phyloP scores from a whole-genome alignment of 495 filamentous ascomycete species.

The Penicillium simplicissimum region DNA sequence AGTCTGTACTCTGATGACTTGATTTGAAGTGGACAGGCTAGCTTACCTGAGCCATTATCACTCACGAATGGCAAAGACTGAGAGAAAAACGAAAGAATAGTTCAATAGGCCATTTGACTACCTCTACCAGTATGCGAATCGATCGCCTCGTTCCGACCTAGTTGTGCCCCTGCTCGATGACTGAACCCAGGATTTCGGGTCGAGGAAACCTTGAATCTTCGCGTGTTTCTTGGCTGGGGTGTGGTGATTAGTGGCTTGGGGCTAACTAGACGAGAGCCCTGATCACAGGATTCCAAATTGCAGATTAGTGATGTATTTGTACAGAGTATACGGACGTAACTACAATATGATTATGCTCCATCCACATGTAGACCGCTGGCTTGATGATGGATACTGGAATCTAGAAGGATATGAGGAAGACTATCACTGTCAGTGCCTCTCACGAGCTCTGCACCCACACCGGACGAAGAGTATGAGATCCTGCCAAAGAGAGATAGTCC shows the following conservation, averaged over 20 bases:
- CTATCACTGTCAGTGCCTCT: no score
- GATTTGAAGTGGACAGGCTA: no score
- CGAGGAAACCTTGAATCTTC: constrained; percentile 1
- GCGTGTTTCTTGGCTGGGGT: constrained; percentile 9
- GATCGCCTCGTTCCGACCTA: constrained; percentile 12
- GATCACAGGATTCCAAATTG: background rate
- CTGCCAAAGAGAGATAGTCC: no score
- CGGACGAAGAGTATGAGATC: no score
- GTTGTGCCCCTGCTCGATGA: constrained; percentile 1
- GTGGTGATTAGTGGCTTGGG: constrained; percentile 16
- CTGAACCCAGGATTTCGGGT: constrained; percentile 7
- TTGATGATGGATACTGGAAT: background rate
- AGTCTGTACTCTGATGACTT: no score
- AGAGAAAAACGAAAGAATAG: background rate
- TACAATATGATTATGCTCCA: background rate
- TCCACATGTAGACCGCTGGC: background rate
- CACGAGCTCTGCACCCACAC: no score
- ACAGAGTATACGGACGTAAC: no score
- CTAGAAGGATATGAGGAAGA: background rate
- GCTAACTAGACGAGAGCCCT: background rate
- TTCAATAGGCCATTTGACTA: background rate
- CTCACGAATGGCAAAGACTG: background rate
- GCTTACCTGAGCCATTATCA: no score
- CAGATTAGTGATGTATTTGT: no score
- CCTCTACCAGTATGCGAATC: background rate